These are phyloP conservation scores for Pichia sp. DNA, from an alignment of 1,139 yeast genomes.

Conservation along the genomic window DNA sequence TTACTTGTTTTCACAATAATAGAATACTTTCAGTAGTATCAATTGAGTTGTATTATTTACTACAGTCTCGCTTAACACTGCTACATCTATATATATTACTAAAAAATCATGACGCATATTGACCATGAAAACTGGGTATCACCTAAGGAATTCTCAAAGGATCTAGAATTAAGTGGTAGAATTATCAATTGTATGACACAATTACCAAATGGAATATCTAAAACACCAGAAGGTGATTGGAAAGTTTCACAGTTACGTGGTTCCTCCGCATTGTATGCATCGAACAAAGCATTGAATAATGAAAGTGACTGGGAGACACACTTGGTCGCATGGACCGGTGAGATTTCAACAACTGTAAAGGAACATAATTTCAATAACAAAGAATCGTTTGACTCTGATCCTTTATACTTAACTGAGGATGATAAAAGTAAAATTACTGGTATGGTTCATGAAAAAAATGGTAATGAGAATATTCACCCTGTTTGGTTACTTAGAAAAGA, in stretches of 20 bases:
- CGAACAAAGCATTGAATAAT: slow-evolving; percentile 57
- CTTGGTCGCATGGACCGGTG: slow-evolving; percentile 95
- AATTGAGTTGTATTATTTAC: neutral
- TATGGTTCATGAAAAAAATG: slow-evolving; percentile 39
- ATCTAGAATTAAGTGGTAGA: slow-evolving; percentile 45
- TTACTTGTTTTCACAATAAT: neutral
- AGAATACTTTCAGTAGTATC: neutral
- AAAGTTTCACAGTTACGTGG: slow-evolving; percentile 67
- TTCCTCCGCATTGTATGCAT: slow-evolving; percentile 76
- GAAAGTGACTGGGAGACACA: slow-evolving; percentile 81
- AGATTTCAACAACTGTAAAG: slow-evolving; percentile 28
- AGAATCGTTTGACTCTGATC: slow-evolving; percentile 39
- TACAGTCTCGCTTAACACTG: neutral
- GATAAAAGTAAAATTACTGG: slow-evolving; percentile 47
- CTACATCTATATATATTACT: too few relatives aligned
- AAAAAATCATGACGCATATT: neutral
- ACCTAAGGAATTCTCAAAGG: slow-evolving; percentile 19
- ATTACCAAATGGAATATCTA: slow-evolving; percentile 56
- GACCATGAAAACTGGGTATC: slow-evolving; percentile 8
- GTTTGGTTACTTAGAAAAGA: slow-evolving; percentile 77
- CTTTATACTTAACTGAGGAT: slow-evolving; percentile 51
- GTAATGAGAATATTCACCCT: slow-evolving; percentile 59
- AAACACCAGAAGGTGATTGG: slow-evolving; percentile 32
- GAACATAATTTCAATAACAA: slow-evolving; percentile 2
- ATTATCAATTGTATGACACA: slow-evolving; percentile 63